phyloP scores from a whole-genome alignment of 2,329 filamentous ascomycete species.

The Exophiala phaeomuriformis region DNA sequence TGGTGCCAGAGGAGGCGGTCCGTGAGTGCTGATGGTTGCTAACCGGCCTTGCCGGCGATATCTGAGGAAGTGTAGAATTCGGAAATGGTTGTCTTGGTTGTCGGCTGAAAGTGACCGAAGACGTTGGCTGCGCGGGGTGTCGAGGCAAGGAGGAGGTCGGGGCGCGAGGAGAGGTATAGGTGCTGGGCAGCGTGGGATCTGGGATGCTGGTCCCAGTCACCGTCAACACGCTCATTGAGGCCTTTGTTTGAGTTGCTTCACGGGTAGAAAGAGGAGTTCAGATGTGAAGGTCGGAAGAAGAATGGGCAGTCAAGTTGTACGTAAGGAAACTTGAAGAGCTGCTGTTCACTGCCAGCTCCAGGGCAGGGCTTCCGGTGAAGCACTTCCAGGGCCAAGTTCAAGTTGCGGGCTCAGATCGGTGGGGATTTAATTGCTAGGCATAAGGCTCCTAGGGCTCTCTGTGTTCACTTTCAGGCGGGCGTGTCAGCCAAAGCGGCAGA shows the following conservation, averaged over 20 bases:
- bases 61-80: constrained; percentile 10
- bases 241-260: not conserved
- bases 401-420: not conserved
- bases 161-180: constrained; percentile 11
- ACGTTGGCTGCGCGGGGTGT: constrained; percentile 9
- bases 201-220: constrained; percentile 25
- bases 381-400: not conserved
- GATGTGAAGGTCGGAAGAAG: not conserved
- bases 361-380: not conserved
- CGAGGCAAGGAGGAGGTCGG: constrained; percentile 12
- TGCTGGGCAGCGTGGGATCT: constrained; percentile 21
- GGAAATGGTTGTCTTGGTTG: constrained; percentile 13
- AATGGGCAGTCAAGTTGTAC: not conserved
- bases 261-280: not conserved
- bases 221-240: constrained; percentile 26
- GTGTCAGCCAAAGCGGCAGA: not conserved
- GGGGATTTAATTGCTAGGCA: not conserved
- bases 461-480: not conserved
- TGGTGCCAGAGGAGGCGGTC: constrained; percentile 18
- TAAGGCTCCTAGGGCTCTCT: not conserved
- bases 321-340: not conserved
- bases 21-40: constrained; percentile 24
- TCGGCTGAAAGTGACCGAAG: constrained; percentile 19
- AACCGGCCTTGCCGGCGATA: constrained; percentile 8
- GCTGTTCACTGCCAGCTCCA: no score